A percentile compares a stretch with the other conserved stretches of the same genome.
Conservation (phyloP, 495 filamentous ascomycete genomes). For the Talaromyces wortmannii region DNA sequence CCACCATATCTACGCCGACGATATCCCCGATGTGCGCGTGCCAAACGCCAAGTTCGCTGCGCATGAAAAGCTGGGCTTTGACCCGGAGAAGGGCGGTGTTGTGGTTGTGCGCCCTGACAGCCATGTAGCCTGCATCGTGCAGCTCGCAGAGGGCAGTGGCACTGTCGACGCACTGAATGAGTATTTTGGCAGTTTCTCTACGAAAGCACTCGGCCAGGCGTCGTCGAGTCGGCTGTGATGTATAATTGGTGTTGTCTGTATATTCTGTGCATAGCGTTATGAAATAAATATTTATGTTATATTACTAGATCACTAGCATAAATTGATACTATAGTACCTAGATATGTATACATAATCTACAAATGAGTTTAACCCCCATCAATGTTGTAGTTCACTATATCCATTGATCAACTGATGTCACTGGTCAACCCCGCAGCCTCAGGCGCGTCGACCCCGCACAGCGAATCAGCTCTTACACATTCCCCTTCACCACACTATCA, state of each 20-base stretch:
- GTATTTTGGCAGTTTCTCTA: constrained; percentile 68
- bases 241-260: neutral
- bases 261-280: neutral
- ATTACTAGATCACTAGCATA: too few relatives aligned
- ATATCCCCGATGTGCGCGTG: constrained; percentile 66
- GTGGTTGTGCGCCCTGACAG: constrained; percentile 82
- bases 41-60: constrained; percentile 64
- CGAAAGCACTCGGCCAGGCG: constrained; percentile 34
- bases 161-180: constrained; percentile 77
- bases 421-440: neutral
- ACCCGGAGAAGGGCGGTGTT: constrained; percentile 65
- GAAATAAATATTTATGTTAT: neutral
- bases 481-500: neutral
- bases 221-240: constrained; percentile 32
- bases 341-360: too few relatives aligned
- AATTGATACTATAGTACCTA: too few relatives aligned
- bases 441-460: neutral
- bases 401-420: neutral
- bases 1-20: constrained; percentile 81
- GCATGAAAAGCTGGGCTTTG: constrained; percentile 81
- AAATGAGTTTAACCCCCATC: neutral
- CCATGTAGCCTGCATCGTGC: constrained; percentile 71
- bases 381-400: neutral
- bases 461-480: neutral
- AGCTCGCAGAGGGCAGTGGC: constrained; percentile 64